Conservation (phyloP, 371 early-diverging fungal genomes). For the Apophysomyces sp. region DNA sequence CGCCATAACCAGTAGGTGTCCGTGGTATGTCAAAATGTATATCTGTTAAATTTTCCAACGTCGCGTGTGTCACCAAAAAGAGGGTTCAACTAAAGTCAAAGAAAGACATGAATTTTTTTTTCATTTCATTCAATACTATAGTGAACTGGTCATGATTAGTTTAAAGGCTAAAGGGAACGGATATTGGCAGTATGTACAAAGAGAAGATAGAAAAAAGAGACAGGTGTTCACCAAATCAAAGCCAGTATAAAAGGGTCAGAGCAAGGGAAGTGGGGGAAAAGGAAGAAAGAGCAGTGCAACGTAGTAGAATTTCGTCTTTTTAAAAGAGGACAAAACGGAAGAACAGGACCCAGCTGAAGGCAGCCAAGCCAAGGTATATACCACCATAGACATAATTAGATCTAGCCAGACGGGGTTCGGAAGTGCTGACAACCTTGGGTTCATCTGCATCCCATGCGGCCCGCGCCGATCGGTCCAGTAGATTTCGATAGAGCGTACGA, state of each 20-base stretch:
- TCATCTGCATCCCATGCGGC: constrained; percentile 10
- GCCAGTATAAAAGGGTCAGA: not conserved
- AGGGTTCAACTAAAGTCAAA: too few relatives aligned
- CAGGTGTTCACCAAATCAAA: not conserved
- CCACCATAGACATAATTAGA: constrained; percentile 53
- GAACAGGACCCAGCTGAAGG: constrained; percentile 56
- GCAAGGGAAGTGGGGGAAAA: not conserved
- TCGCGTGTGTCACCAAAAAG: too few relatives aligned
- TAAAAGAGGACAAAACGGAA: constrained; percentile 30
- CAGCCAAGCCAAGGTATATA: constrained; percentile 30
- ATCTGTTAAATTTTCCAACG: too few relatives aligned
- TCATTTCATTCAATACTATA: not conserved
- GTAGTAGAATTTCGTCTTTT: too few relatives aligned
- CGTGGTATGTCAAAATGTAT: too few relatives aligned
- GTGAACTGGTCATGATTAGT: not conserved
- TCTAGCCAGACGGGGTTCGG: not conserved
- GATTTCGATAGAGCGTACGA: constrained; percentile 37
- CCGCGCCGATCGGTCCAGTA: constrained; percentile 38
- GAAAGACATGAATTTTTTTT: not conserved
- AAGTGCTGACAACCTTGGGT: not conserved
- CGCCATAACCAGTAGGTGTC: too few relatives aligned
- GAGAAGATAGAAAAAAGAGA: not conserved
- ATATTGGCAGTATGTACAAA: not conserved
- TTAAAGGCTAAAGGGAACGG: not conserved
- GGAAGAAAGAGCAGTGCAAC: not conserved